Percentiles rank a stretch among this genome's conserved stretches.
Conservation (phyloP, 306 rosid genomes). For the Ammopiptanthus mongolicus region DNA sequence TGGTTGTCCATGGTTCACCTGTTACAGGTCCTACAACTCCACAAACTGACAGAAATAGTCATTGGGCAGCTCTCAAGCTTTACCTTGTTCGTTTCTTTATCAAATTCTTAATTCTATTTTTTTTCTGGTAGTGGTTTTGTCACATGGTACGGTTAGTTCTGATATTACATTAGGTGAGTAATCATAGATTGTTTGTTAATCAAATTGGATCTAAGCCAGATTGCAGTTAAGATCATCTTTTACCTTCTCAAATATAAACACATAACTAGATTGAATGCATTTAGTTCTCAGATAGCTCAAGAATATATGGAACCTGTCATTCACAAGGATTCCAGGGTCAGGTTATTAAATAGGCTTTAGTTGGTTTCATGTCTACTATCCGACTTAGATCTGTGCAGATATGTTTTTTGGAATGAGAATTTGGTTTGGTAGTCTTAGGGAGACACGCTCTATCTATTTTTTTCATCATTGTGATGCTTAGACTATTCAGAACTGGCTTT, state of each 20-base stretch:
- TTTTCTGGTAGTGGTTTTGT: background rate
- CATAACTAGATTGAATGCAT: background rate
- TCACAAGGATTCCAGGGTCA: background rate
- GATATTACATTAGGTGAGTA: background rate
- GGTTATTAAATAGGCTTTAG: background rate
- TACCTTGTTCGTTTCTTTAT: slow-evolving; percentile 54
- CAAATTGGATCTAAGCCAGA: background rate
- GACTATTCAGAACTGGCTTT: background rate
- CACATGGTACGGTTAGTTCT: background rate
- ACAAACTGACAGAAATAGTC: slow-evolving; percentile 43
- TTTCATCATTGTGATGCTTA: background rate
- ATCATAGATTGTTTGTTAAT: background rate
- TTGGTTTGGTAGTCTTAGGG: background rate
- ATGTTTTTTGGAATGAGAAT: background rate
- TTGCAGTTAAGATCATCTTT: background rate
- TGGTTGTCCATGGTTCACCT: slow-evolving; percentile 59
- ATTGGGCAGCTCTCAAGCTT: slow-evolving; percentile 77
- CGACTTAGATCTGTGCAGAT: background rate
- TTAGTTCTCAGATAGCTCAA: background rate
- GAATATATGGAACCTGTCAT: background rate
- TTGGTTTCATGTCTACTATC: background rate
- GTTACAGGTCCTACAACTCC: slow-evolving; percentile 38
- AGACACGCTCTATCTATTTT: background rate
- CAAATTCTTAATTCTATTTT: background rate
- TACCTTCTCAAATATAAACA: background rate